Evolutionary conservation across 2,329 filamentous ascomycete species (phyloP), one percentile per base, ranked within the genome.

Genomic region (Monosporascus sp.): DNA sequence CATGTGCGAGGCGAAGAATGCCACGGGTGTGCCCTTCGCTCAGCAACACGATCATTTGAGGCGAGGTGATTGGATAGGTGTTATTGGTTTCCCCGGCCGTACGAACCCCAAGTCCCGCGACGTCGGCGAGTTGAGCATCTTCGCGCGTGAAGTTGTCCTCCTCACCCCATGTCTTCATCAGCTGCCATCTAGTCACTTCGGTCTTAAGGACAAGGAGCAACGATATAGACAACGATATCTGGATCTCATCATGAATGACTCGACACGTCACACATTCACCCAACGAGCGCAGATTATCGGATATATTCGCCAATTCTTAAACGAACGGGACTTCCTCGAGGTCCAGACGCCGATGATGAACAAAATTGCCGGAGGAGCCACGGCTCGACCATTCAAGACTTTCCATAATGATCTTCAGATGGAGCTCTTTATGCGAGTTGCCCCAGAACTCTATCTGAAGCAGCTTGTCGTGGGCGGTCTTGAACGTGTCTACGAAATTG

Each of bases 281-380:
- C 91, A 89, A 39, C 84, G 94, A 52, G 84, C 90, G 65, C 91
- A 90, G 81, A 92, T 97, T 66, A 84, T 96, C 68, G 85, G 83
- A 56, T 97, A 90, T 69, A 88, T 99, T 61, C 89, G 94, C 61
- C 82, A 83, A 64, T 99, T 87, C 79, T 90, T 99, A 63, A 89
- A 97, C 65, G 82, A 87, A 62, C 82, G 87, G 51, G 89, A 93
- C 64, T 99, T 99, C 71, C 79, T 91, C 52, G 92, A 97, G 70
- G 92, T 97, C 25, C 90, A 97, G 75, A 99, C 94, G 0, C 93
- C 94, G 5, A 97, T 97, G 84, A 92, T 99, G 82, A 95, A 96
- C 70, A 83, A 89, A 65, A 96, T 96, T 68, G 91, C 94, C 31
- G 95, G 94, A 62, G 94, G 94, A 68, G 94, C 94, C 37, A 97